These are phyloP conservation scores for Schizopora paradoxa DNA, from an alignment of 1,284 basidiomycete species.

Conservation along the genomic window DNA sequence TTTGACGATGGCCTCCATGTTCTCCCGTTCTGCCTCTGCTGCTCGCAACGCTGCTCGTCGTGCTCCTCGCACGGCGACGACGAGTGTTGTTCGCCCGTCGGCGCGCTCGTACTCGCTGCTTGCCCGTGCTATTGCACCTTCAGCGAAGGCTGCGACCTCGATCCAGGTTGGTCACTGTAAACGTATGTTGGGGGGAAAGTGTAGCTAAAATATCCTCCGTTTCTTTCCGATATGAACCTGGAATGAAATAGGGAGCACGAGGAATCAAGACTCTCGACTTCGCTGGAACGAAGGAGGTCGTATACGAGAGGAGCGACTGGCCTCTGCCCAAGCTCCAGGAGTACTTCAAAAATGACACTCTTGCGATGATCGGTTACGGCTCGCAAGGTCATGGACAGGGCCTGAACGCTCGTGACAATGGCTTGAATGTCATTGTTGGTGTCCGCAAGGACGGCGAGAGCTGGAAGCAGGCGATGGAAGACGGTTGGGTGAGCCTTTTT, in stretches of 20 bases:
- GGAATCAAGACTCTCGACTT: constrained; percentile 98
- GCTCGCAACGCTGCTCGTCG: constrained; percentile 58
- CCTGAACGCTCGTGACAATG: constrained; percentile 98
- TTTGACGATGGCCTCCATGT: constrained; percentile 54
- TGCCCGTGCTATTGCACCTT: constrained; percentile 43
- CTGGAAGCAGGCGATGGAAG: constrained; percentile 94
- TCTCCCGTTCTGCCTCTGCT: constrained; percentile 50
- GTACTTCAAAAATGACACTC: constrained; percentile 99
- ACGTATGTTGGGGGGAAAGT: constrained; percentile 21
- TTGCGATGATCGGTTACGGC: constrained; percentile 98
- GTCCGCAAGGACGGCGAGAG: constrained; percentile 95
- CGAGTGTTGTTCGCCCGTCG: constrained; percentile 42
- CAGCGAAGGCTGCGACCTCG: constrained; percentile 33
- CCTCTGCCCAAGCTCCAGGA: constrained; percentile 96
- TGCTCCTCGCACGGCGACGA: constrained; percentile 40
- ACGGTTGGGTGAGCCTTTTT: constrained; percentile 79
- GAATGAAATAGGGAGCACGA: constrained; percentile 40
- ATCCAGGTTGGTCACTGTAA: constrained; percentile 37
- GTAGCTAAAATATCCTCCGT: neutral
- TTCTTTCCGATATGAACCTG: neutral
- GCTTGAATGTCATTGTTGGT: constrained; percentile 97
- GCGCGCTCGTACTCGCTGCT: constrained; percentile 73
- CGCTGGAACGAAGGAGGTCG: constrained; percentile 90
- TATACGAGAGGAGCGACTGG: constrained; percentile 99
- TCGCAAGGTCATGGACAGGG: constrained; percentile 99